Base-by-base conservation (phyloP, 129 eudicot species). In the Flaveria ramosissima region DNA sequence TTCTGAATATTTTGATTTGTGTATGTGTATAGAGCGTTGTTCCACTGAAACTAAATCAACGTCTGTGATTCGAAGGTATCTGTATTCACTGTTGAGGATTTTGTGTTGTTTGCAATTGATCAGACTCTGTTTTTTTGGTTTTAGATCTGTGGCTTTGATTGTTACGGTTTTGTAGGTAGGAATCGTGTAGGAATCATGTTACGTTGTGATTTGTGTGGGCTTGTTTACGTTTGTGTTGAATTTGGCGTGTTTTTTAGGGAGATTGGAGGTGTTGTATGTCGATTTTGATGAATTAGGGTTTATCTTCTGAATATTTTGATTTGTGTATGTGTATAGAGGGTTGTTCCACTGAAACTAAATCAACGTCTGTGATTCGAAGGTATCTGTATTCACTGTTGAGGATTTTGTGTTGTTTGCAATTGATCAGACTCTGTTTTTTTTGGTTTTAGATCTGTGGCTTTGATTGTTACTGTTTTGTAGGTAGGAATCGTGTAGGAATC, bases 41-140 rank as follows among this genome's bases (percentile, higher is more conserved):
- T 30, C 32, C 36, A 30, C 36, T 30, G 36, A 3, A 30, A 3
- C 36, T 30, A 30, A 30, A 74, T 85, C 57, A 88, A 77, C 36
- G 73, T 78, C 69, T 85, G 67, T 56, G 92, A 88, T 52, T 85
- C 87, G 43, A 82, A 85, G 92, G 92, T 88, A 83, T 47, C 1
- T 67, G 10, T 42, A 20, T 27, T 1, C 15, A 9, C 14, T 48
- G 16, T 60, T 61, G 10, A 43, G 16, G 9, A 2, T 10, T 74
- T 47, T 59, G 2, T 27, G 72, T 62, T 21, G 57, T 59, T 8
- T 24, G 26, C 30, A 17, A 8, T 20, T 41, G 57, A 43, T 45
- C 9, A 43, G 2, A 9, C 39, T 67, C 21, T 51, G 27, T 11
- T 76, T 19, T 36, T 52, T 67, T 51, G 42, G 6, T 3, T 57